Percentiles rank a stretch among this genome's conserved stretches.
Conservation (phyloP, 2,329 filamentous ascomycete genomes). For the Trichoderma gracile region DNA sequence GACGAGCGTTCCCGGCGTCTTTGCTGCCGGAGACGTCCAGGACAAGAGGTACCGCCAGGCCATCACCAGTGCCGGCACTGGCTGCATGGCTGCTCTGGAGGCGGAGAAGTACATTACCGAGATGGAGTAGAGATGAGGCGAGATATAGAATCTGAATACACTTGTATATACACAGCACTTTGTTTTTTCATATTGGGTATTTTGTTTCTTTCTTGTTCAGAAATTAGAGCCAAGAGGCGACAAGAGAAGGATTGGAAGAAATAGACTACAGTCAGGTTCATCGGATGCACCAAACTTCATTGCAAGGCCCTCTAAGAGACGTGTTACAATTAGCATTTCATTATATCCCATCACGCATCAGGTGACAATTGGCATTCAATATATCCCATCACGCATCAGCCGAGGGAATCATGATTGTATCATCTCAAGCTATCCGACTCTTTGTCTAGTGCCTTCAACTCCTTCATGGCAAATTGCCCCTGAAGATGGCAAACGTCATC, state of each 20-base stretch:
- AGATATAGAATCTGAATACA: slow-evolving; percentile 14
- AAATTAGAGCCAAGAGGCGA: background rate
- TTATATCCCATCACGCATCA: background rate
- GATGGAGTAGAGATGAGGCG: slow-evolving; percentile 48
- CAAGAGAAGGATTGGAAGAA: background rate
- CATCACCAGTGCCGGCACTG: slow-evolving; percentile 93
- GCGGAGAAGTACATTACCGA: slow-evolving; percentile 92
- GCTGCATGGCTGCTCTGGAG: slow-evolving; percentile 93
- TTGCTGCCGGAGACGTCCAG: slow-evolving; percentile 96
- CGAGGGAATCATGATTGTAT: background rate
- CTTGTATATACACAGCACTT: background rate
- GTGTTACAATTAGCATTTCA: background rate
- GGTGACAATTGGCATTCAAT: background rate
- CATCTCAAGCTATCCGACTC: background rate
- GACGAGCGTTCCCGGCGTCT: slow-evolving; percentile 88
- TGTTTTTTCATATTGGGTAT: background rate
- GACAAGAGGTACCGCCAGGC: slow-evolving; percentile 98
- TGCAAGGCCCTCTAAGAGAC: background rate
- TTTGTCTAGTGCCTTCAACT: background rate
- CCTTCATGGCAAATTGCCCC: slow-evolving; percentile 10
- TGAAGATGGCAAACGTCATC: background rate
- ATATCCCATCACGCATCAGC: background rate
- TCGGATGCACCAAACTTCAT: background rate
- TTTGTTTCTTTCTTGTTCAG: no score
- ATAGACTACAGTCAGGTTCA: background rate